A percentile compares a stretch with the other conserved stretches of the same genome.
These are phyloP conservation scores for Arabis alpina DNA, from an alignment of 345 rosid species.

Conservation along the genomic window DNA sequence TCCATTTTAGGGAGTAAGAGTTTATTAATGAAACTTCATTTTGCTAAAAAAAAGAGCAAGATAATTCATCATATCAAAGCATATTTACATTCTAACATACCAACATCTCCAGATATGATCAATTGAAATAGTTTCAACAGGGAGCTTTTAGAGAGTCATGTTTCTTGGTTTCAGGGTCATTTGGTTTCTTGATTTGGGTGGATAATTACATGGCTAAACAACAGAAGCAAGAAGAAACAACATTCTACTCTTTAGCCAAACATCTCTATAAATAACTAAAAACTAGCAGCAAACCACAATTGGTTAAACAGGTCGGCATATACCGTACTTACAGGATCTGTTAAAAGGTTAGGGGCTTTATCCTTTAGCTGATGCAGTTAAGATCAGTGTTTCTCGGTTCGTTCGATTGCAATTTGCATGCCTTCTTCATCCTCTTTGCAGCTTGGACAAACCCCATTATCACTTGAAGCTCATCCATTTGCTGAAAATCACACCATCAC, in stretches of 20 bases:
- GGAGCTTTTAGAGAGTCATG: constrained; percentile 28
- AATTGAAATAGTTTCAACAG: constrained; percentile 20
- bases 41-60: not conserved
- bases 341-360: constrained; percentile 18
- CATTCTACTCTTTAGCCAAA: constrained; percentile 37
- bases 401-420: constrained; percentile 50
- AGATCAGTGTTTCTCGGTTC: constrained; percentile 42
- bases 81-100: constrained; percentile 35
- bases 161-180: constrained; percentile 23
- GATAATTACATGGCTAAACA: constrained; percentile 41
- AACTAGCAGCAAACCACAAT: constrained; percentile 34
- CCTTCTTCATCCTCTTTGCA: constrained; percentile 83
- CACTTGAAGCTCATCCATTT: constrained; percentile 98
- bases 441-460: constrained; percentile 92
- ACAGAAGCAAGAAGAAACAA: constrained; percentile 34
- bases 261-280: constrained; percentile 20
- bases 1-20: too few relatives aligned
- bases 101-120: not conserved
- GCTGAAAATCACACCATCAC: constrained; percentile 48
- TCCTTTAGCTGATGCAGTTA: constrained; percentile 46
- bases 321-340: constrained; percentile 21
- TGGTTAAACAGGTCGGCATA: constrained; percentile 35
- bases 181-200: constrained; percentile 12
- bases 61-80: not conserved
- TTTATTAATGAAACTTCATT: too few relatives aligned